phyloP scores from a whole-genome alignment of 148 eudicot species.

The Cornus suecica region DNA sequence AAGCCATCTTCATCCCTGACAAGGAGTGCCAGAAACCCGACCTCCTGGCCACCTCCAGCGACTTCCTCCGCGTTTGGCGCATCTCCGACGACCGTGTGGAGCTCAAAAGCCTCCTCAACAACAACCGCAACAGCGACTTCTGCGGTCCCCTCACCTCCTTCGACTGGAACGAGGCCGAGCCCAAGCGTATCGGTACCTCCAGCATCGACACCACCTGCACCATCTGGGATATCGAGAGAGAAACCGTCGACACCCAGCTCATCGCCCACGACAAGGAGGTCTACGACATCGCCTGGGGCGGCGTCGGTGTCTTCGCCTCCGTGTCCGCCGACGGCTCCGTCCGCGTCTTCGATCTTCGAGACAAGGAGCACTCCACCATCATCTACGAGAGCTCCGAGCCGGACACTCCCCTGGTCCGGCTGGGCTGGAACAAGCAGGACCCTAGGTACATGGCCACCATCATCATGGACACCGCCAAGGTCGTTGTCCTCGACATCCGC shows the following conservation, averaged over 20 bases:
- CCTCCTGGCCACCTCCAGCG: constrained; percentile 50
- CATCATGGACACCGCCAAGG: constrained; percentile 90
- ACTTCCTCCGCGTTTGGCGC: constrained; percentile 58
- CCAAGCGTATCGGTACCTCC: constrained; percentile 58
- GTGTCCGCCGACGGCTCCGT: constrained; percentile 77
- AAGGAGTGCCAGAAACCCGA: constrained; percentile 58
- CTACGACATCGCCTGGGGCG: constrained; percentile 79
- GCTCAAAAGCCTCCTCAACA: constrained; percentile 41
- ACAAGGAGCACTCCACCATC: constrained; percentile 74
- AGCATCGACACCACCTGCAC: constrained; percentile 72
- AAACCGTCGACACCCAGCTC: constrained; percentile 63
- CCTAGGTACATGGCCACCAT: constrained; percentile 97
- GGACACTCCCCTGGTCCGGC: constrained; percentile 72
- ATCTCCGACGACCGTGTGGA: constrained; percentile 38
- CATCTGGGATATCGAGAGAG: constrained; percentile 72
- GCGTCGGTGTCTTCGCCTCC: constrained; percentile 67
- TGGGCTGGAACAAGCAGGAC: constrained; percentile 98
- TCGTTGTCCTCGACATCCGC: constrained; percentile 84
- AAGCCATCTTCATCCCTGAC: constrained; percentile 54
- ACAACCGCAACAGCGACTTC: constrained; percentile 54
- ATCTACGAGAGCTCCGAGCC: constrained; percentile 80
- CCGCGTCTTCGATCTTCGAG: constrained; percentile 63
- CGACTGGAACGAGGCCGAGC: constrained; percentile 78
- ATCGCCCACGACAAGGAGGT: constrained; percentile 88
- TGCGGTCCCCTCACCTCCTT: constrained; percentile 66